These are phyloP conservation scores for Fusarium nurragi DNA, from an alignment of 2,329 filamentous ascomycete genomes.

Conservation along the genomic window DNA sequence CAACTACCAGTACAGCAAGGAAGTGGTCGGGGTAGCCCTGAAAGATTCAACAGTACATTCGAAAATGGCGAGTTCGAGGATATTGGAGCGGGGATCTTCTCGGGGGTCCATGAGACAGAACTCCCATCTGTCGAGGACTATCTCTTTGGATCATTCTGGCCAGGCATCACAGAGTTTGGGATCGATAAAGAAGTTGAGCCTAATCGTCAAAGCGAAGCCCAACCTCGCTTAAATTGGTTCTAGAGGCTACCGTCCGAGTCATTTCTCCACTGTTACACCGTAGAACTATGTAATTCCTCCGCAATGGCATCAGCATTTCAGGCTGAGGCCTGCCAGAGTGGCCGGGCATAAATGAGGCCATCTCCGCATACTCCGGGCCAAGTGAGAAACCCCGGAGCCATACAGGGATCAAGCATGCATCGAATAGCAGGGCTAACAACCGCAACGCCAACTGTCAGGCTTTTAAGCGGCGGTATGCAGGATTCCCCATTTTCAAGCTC, in stretches of 20 bases:
- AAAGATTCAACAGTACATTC: not conserved
- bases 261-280: not conserved
- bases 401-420: conserved; percentile 12
- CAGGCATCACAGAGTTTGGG: not conserved
- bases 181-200: not conserved
- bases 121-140: not conserved
- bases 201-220: not conserved
- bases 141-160: not conserved
- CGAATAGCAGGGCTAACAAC: not conserved
- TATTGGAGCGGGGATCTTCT: not conserved
- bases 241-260: not conserved
- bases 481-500: not conserved
- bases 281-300: not conserved
- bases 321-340: not conserved
- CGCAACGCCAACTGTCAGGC: not conserved
- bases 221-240: not conserved
- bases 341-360: conserved; percentile 23
- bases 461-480: not conserved
- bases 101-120: too few relatives aligned
- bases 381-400: not conserved
- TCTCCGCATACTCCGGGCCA: conserved; percentile 2
- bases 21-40: not conserved
- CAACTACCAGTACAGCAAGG: not conserved
- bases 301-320: not conserved
- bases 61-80: not conserved